These are phyloP conservation scores for Hamigera avellanea DNA, from an alignment of 495 filamentous ascomycete species.

Conservation along the genomic window DNA sequence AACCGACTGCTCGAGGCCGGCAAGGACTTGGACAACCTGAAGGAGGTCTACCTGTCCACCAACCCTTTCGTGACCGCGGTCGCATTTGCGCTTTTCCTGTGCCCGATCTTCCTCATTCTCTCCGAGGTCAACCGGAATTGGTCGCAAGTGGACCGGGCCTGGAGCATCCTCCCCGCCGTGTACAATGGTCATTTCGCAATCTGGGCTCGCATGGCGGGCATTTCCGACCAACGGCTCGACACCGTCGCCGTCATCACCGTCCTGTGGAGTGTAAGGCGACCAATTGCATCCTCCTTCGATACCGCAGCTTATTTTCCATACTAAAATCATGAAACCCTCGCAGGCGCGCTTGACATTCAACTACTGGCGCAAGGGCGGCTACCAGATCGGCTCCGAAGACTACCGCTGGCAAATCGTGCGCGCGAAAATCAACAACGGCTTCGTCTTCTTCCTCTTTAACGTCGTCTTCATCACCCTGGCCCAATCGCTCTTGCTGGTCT, in stretches of 20 bases:
- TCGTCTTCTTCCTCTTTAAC: conserved; percentile 73
- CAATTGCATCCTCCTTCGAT: background rate
- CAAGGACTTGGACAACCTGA: conserved; percentile 41
- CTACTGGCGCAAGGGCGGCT: conserved; percentile 95
- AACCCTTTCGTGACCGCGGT: conserved; percentile 78
- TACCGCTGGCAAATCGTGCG: conserved; percentile 70
- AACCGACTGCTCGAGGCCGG: conserved; percentile 45
- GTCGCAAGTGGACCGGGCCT: conserved; percentile 85
- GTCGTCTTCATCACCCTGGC: conserved; percentile 72
- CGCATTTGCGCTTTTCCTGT: conserved; percentile 55
- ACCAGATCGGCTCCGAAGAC: conserved; percentile 77
- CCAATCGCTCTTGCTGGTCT: conserved; percentile 61
- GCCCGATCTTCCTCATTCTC: conserved; percentile 54
- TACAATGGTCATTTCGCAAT: conserved; percentile 79
- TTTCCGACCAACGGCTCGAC: conserved; percentile 65
- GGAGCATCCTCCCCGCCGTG: conserved; percentile 78
- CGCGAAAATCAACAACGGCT: conserved; percentile 35
- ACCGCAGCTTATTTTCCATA: background rate
- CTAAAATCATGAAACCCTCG: conserved; percentile 1
- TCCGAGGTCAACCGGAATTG: conserved; percentile 86
- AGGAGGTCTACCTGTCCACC: conserved; percentile 66
- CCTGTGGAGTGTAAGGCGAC: conserved; percentile 66
- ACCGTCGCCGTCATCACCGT: conserved; percentile 57
- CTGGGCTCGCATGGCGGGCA: conserved; percentile 64
- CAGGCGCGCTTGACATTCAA: conserved; percentile 82